Percentiles rank a stretch among this genome's conserved stretches.
These are phyloP conservation scores for Xylaria sp. DNA, from an alignment of 2,329 filamentous ascomycete species.

Conservation along the genomic window DNA sequence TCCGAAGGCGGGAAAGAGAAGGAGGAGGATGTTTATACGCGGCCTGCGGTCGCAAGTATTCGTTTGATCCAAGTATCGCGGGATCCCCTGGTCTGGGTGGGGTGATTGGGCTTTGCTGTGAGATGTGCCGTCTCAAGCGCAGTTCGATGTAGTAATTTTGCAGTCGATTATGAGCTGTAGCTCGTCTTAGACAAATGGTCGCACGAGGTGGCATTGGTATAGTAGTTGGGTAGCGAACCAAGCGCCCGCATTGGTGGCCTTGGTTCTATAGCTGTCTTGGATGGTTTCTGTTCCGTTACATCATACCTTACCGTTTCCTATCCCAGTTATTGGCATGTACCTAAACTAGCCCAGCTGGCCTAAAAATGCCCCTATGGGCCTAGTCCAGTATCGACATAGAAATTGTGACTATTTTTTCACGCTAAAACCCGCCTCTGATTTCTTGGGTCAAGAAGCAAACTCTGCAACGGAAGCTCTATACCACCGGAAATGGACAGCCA, in stretches of 20 bases:
- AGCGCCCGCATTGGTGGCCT: constrained; percentile 18
- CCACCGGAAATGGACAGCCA: background rate
- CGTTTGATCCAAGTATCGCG: background rate
- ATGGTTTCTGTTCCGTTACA: constrained; percentile 39
- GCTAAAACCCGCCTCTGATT: background rate
- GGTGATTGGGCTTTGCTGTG: background rate
- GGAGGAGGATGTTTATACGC: background rate
- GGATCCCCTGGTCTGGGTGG: background rate
- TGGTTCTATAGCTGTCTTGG: constrained; percentile 10
- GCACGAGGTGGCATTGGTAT: constrained; percentile 36
- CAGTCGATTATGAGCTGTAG: constrained; percentile 8
- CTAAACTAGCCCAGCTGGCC: background rate
- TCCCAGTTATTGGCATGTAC: background rate
- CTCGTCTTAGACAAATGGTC: constrained; percentile 1
- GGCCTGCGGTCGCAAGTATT: constrained; percentile 4
- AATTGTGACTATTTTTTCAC: background rate
- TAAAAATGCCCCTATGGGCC: too few species aligned
- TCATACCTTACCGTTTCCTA: constrained; percentile 32
- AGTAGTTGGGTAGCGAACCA: constrained; percentile 30
- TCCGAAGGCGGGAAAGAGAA: background rate
- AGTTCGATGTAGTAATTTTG: background rate
- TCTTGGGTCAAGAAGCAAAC: background rate
- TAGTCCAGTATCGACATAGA: background rate
- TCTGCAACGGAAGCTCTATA: too few species aligned
- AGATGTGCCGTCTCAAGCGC: constrained; percentile 5